phyloP scores from a whole-genome alignment of 2,329 filamentous ascomycete genomes.

The Colletotrichum zoysiae region DNA sequence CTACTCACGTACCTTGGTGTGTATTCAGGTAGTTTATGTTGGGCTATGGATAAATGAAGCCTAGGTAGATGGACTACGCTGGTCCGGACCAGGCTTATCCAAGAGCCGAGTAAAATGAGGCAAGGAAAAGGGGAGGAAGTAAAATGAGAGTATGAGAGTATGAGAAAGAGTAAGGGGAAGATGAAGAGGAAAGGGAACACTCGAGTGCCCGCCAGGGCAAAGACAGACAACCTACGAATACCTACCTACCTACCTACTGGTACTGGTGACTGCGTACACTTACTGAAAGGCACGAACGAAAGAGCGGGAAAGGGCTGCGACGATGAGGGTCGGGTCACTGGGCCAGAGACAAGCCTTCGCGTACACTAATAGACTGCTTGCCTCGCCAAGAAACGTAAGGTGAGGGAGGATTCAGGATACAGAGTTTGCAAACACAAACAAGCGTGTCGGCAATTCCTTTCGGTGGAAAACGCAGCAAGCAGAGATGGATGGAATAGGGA shows the following conservation, averaged over 20 bases:
- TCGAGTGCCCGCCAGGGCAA: not conserved
- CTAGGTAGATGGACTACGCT: conserved; percentile 26
- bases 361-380: not conserved
- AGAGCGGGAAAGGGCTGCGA: conserved; percentile 15
- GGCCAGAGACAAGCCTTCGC: not conserved
- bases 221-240: too few relatives aligned
- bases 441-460: not conserved
- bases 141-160: not conserved
- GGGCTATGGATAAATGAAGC: conserved; percentile 17
- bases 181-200: not conserved
- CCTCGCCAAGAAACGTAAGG: not conserved
- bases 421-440: not conserved
- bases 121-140: conserved; percentile 14
- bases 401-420: too few relatives aligned
- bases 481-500: not conserved
- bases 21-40: not conserved
- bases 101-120: conserved; percentile 26
- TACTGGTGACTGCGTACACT: not conserved
- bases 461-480: not conserved
- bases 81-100: conserved; percentile 17
- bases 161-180: not conserved
- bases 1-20: not conserved
- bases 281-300: conserved; percentile 1
- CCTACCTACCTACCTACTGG: not conserved
- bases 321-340: conserved; percentile 11